phyloP scores from a whole-genome alignment of 2,329 filamentous ascomycete species.

The Dendrostoma leiphaemia region DNA sequence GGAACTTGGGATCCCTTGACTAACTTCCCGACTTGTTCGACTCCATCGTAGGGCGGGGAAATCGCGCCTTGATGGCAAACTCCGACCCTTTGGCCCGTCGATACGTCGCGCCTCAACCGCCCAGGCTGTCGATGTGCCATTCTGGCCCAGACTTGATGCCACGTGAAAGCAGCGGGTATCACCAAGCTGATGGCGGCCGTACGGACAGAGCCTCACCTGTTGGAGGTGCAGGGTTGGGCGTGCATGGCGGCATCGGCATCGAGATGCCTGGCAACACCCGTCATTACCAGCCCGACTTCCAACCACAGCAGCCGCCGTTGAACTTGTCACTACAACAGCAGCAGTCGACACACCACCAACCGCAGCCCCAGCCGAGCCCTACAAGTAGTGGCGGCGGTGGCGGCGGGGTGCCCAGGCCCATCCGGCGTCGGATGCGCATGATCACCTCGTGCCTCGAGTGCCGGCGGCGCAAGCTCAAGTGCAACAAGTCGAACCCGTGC shows the following conservation, averaged over 20 bases:
- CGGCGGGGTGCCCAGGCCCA: constrained; percentile 35
- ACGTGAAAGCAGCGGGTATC: not conserved
- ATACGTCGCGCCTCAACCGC: not conserved
- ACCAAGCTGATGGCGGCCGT: not conserved
- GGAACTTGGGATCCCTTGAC: not conserved
- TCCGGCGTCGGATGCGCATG: constrained; percentile 61
- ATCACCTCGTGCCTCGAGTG: constrained; percentile 70
- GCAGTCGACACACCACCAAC: constrained; percentile 8
- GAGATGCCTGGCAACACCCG: not conserved
- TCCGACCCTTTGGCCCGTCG: not conserved
- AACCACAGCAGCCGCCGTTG: not conserved
- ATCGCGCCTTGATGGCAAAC: constrained; percentile 6
- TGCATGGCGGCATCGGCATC: not conserved
- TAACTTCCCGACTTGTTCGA: not conserved
- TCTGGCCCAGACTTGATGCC: not conserved
- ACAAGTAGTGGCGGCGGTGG: not conserved
- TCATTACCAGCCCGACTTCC: not conserved
- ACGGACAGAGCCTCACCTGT: not conserved
- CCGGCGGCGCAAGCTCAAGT: constrained; percentile 74
- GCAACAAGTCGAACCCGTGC: constrained; percentile 72
- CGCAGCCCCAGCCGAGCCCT: not conserved
- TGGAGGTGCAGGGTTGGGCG: not conserved
- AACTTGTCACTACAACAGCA: not conserved
- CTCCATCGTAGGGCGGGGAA: too few species aligned
- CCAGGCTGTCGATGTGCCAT: not conserved